Conservation (phyloP, 2,329 filamentous ascomycete species). For the Penicillium sp. region DNA sequence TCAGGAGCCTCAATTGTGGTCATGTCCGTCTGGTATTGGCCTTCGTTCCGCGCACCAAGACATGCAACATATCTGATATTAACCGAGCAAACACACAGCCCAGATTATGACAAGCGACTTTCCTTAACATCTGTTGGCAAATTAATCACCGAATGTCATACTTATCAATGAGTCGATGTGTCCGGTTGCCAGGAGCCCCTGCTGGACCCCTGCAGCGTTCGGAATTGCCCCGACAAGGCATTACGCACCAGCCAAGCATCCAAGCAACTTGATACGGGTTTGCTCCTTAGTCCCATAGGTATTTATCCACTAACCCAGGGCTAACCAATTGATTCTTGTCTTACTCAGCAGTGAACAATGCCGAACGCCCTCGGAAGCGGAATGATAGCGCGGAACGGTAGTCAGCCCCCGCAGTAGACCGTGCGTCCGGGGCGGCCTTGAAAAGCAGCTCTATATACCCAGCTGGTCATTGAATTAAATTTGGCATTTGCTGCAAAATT, state of each 20-base stretch:
- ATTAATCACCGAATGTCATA: not conserved
- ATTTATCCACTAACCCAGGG: not conserved
- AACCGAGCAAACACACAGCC: too few species aligned
- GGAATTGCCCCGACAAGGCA: not conserved
- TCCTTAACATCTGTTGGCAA: not conserved
- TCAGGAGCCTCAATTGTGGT: too few species aligned
- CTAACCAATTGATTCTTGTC: not conserved
- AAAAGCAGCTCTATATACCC: conserved; percentile 3
- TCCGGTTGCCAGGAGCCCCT: not conserved
- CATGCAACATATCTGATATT: not conserved
- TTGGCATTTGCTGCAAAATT: not conserved
- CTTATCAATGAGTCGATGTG: not conserved
- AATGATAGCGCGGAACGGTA: conserved; percentile 3
- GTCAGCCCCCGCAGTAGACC: not conserved
- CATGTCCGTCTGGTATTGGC: too few species aligned
- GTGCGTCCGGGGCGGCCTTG: not conserved
- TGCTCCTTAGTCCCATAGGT: not conserved
- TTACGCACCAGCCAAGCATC: not conserved
- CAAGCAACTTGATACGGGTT: not conserved
- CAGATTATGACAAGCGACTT: not conserved
- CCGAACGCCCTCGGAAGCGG: conserved; percentile 2
- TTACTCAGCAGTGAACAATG: not conserved
- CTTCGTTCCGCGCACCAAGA: too few species aligned
- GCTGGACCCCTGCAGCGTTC: not conserved
- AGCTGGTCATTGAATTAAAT: not conserved